Evolutionary conservation across 306 rosid species (phyloP).

Genomic region (Cercis canadensis): DNA sequence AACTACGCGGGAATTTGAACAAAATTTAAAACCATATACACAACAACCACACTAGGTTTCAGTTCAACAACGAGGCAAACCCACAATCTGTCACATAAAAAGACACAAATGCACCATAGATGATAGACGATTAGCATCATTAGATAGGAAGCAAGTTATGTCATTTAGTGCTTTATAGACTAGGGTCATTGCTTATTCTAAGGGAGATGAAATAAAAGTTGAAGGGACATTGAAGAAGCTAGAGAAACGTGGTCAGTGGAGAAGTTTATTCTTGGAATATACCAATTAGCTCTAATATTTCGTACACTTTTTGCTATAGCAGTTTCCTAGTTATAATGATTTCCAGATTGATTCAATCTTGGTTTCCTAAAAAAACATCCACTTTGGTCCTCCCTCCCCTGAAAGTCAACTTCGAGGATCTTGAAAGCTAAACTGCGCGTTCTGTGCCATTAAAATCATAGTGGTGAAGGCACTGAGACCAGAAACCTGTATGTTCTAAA

Average conservation of each 20-base stretch:
- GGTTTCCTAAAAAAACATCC: constrained; percentile 33
- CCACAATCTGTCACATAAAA: constrained; percentile 13
- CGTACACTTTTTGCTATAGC: neutral
- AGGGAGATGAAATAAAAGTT: constrained; percentile 17
- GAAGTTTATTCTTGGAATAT: constrained; percentile 76
- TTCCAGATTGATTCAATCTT: constrained; percentile 41
- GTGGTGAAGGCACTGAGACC: constrained; percentile 44
- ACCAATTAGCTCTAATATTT: constrained; percentile 26
- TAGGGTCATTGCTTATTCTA: constrained; percentile 26
- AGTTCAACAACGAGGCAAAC: neutral
- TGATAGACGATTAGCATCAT: neutral
- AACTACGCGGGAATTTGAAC: neutral
- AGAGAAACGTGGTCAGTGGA: constrained; percentile 46
- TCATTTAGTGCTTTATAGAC: constrained; percentile 21
- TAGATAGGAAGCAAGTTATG: constrained; percentile 12
- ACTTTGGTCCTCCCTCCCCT: neutral
- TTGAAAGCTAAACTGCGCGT: constrained; percentile 22
- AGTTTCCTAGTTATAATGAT: constrained; percentile 46
- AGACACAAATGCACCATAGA: constrained; percentile 7
- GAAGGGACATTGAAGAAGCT: constrained; percentile 15
- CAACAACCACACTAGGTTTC: neutral
- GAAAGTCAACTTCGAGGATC: constrained; percentile 41
- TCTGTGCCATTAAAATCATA: constrained; percentile 44
- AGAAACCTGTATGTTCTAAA: constrained; percentile 6
- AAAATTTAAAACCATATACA: constrained; percentile 2